phyloP scores from a whole-genome alignment of 2,329 filamentous ascomycete genomes.

The Fusarium brevicatenulatum region DNA sequence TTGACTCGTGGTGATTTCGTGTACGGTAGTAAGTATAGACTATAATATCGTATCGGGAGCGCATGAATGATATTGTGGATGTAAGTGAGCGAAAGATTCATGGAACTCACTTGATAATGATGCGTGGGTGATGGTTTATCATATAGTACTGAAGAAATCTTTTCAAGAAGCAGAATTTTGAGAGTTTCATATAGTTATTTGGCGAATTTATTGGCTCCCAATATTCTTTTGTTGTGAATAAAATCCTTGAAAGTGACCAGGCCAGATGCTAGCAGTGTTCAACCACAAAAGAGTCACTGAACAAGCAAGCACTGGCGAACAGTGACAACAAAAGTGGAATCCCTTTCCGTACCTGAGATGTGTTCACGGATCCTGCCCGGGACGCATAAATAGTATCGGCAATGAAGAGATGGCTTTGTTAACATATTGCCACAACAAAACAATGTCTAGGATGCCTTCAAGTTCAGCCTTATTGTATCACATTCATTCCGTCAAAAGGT shows the following conservation, averaged over 20 bases:
- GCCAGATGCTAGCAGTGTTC: background rate
- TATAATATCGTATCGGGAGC: background rate
- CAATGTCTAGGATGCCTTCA: background rate
- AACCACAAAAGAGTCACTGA: background rate
- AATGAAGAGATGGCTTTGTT: background rate
- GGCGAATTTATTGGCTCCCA: background rate
- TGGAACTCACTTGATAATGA: conserved; percentile 4
- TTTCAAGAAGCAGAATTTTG: background rate
- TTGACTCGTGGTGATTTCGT: background rate
- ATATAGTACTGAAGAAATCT: background rate
- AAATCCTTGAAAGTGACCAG: background rate
- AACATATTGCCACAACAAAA: background rate
- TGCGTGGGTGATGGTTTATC: background rate
- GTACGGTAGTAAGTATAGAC: background rate
- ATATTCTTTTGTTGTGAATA: conserved; percentile 10
- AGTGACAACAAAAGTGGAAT: background rate
- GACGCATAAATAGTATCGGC: background rate
- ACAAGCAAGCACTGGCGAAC: background rate
- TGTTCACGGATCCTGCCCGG: background rate
- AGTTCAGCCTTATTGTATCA: background rate
- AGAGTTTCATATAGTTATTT: background rate
- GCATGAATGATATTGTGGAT: background rate
- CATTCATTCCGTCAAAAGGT: background rate
- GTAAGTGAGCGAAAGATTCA: background rate
- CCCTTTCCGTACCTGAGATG: background rate